Evolutionary conservation across 805 yeast genomes (phyloP), one percentile per base, ranked within the genome.

Genomic region (Hanseniaspora valbyensis): DNA sequence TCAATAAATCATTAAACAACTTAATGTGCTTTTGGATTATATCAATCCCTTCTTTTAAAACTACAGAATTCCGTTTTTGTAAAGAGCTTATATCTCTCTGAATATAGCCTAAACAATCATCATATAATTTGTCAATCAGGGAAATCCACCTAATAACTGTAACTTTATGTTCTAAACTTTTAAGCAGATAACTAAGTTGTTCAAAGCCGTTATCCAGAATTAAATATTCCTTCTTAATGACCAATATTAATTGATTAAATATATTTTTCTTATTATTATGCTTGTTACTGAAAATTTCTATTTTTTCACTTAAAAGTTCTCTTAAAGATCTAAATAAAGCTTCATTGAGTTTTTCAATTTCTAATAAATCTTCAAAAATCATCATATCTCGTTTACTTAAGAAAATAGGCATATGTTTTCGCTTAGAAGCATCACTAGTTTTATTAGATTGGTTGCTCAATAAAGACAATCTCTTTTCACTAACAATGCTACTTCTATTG

Each of bases 291-390:
- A 48, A 48, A 3, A 12, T 6, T 22, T 40, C 45, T 7, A 48
- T 48, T 26, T 40, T 48, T 18, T 48, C 51, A 40, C 51, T 48
- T 21, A 48, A 26, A 18, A 48, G 12, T 12, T 48, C 44, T 33
- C 51, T 30, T 2, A 48, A 24, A 24, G 51, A 40, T 40, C 32
- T 32, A 34, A 32, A 48, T 10, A 48, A 14, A 1, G 51, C 51
- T 16, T 48, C 51, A 33, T 48, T 48, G n/a, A 48, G 22, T 21
- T 48, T 48, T 40, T 48, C 51, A 19, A 48, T 40, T 25, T 48
- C 51, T n/a, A 48, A 33, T 7, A 48, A 40, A 33, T 48, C 51
- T 32, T 48, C 44, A 48, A 48, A 48, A 8, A 48, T 48, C 40
- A 48, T 32, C 43, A 38, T 39, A 33, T 48, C 51, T 48, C 44